phyloP scores from a whole-genome alignment of 106 monocot genomes.

The Allium fistulosum region DNA sequence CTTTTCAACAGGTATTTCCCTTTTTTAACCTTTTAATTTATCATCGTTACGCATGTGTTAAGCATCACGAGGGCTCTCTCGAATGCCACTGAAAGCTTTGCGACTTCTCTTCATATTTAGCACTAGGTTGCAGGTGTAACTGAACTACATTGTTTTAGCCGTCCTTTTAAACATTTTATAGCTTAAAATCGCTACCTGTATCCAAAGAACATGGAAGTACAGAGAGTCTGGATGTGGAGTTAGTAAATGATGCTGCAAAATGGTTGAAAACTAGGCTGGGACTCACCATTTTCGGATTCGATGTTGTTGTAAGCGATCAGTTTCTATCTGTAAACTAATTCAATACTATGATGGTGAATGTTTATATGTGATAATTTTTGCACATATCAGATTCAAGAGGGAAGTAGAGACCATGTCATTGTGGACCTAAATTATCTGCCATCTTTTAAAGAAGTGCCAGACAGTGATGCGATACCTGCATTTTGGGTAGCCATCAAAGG shows the following conservation, averaged over 20 bases:
- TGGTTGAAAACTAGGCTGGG: slow-evolving; percentile 52
- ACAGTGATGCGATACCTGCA: slow-evolving; percentile 73
- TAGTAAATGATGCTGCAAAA: slow-evolving; percentile 55
- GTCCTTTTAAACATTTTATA: slow-evolving; percentile 9
- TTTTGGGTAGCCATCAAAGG: slow-evolving; percentile 79
- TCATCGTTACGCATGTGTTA: not conserved
- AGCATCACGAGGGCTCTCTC: not conserved
- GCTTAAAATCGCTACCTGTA: slow-evolving; percentile 87
- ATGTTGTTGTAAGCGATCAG: slow-evolving; percentile 79
- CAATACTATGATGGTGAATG: not conserved
- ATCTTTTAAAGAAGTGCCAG: slow-evolving; percentile 86
- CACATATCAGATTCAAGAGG: slow-evolving; percentile 75
- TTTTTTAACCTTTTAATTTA: not conserved
- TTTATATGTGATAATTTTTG: not conserved
- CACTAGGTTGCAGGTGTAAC: too few relatives aligned
- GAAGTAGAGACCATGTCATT: slow-evolving; percentile 77
- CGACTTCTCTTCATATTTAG: too few relatives aligned
- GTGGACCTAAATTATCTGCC: slow-evolving; percentile 96
- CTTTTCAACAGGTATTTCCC: slow-evolving; percentile 67
- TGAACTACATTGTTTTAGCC: too few relatives aligned
- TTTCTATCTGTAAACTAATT: not conserved
- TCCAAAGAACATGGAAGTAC: slow-evolving; percentile 12
- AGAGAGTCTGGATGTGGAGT: slow-evolving; percentile 40
- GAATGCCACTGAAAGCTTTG: too few relatives aligned
- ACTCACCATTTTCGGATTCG: slow-evolving; percentile 96